These are phyloP conservation scores for Populus pruinosa DNA, from an alignment of 345 rosid genomes.

Conservation along the genomic window DNA sequence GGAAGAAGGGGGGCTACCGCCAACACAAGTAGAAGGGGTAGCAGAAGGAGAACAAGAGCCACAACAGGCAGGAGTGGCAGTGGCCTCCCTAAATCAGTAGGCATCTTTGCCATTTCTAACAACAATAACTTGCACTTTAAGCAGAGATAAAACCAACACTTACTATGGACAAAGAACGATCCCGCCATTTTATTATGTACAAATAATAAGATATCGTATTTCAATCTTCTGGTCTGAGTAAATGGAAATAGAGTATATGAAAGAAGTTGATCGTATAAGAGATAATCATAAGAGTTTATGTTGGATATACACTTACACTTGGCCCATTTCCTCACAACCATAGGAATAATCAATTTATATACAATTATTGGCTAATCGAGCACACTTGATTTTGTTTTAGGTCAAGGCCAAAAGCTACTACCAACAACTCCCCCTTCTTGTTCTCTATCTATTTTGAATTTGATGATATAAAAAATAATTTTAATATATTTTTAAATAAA, in stretches of 20 bases:
- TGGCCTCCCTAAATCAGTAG: neutral
- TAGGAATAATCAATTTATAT: too few relatives aligned
- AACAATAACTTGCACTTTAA: neutral
- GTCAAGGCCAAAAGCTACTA: too few relatives aligned
- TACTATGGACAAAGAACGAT: neutral
- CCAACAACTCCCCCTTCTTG: too few relatives aligned
- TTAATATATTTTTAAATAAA: too few relatives aligned
- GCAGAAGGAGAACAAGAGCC: constrained; percentile 25
- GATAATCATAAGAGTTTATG: neutral
- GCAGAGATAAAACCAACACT: neutral
- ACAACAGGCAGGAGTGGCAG: neutral
- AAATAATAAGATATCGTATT: neutral
- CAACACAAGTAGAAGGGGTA: constrained; percentile 30
- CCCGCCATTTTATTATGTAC: neutral
- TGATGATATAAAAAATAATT: too few relatives aligned
- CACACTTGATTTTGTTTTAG: too few relatives aligned
- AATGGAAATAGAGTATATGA: neutral
- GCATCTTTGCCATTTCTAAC: neutral
- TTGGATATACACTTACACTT: too few relatives aligned
- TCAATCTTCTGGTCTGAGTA: neutral
- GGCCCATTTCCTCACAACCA: too few relatives aligned
- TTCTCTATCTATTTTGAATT: too few relatives aligned
- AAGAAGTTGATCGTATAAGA: neutral
- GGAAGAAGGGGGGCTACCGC: constrained; percentile 28
- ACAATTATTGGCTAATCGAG: too few relatives aligned